Evolutionary conservation across 345 rosid genomes (phyloP), one percentile per base, ranked within the genome.

Genomic region (Camelina hispida): DNA sequence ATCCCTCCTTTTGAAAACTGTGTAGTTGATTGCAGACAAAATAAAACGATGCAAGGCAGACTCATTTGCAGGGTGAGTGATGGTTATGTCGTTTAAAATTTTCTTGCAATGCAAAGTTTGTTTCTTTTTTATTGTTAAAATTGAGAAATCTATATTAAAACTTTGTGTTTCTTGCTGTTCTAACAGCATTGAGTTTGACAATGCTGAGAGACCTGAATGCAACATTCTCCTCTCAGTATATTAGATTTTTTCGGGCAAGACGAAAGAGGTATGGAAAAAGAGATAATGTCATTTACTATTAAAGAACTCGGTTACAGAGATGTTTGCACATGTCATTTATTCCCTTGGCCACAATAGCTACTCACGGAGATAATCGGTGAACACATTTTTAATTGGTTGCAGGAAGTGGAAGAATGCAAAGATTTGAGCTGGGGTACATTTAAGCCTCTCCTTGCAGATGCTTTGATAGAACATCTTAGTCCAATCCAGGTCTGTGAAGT

Each of bases 41-140:
- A 91, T 94, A 59, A 93, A 94, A 73, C 84, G 96, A 47, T 94
- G 97, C 93, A 94, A 91, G 81, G 88, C 96, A 6, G 97, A 93
- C 77, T 81, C 98, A 11, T 84, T 79, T 83, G 46, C 86, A 7
- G 87, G 91, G 96, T 94, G 66, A 80, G 62, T 69, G 68, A 74
- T 79, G 48, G 9, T 48, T 56, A 37, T 42, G 11, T 32, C 55
- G 9, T 6, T 37, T 9, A 58, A 52, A 22, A 5, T 18, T 42
- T 60, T 13, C 42, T 40, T 23, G 22, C 30, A 16, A 4, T 20
- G 22, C 22, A 20, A 20, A 20, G 22, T 20, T 20, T 20, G 22
- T 20, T 20, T 20, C 22, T 20, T 20, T 20, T 20, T 20, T 20
- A 1, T 20, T 20, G 22, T 20, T 20, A 20, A 20, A 20, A 1